Base-by-base conservation (phyloP, 129 eudicot species). In the Silybum marianum region DNA sequence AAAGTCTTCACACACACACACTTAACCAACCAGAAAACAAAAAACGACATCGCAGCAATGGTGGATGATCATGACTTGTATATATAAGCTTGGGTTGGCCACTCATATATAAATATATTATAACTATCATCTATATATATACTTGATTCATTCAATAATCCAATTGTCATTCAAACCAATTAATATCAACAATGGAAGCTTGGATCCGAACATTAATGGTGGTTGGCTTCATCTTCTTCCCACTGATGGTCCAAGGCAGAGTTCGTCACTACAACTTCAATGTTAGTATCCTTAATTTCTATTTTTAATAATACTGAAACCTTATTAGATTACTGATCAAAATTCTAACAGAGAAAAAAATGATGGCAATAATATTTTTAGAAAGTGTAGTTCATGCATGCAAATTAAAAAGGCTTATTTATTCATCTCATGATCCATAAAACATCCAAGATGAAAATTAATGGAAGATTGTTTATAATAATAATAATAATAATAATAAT, bases 211-310 rank as follows among this genome's bases (percentile, higher is more conserved):
- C 67, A 78, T 72, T 86, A 74, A 23, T 88, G 39, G 72, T 88
- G 38, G 70, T 86, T 11, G 87, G 88, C 62, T 89, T 87, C 83
- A 36, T 89, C 46, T 51, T 84, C 66, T 58, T 58, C 71, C 97
- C 95, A 2, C 26, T 85, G 28, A 48, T 90, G 28, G 79, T 83
- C 10, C 88, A 93, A 28, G 86, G 86, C 71, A 65, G 85, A 2
- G 93, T 93, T 87, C 93, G 97, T 12, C 90, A 85, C 80, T 93
- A 87, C 85, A 91, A 86, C 76, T 93, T 93, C 75, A 85, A 93
- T 82, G 97, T 58, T 3, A n/a, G 66, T 54, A 54, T 54, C 5
- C 6, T 32, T 32, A 32, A 32, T 32, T 54, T 54, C 8, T 16
- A 54, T 54, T 5, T 54, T 54, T 54, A 54, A 22, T 54, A 16